These are phyloP conservation scores for Colletotrichum somersetense DNA, from an alignment of 2,329 filamentous ascomycete genomes.

Conservation along the genomic window DNA sequence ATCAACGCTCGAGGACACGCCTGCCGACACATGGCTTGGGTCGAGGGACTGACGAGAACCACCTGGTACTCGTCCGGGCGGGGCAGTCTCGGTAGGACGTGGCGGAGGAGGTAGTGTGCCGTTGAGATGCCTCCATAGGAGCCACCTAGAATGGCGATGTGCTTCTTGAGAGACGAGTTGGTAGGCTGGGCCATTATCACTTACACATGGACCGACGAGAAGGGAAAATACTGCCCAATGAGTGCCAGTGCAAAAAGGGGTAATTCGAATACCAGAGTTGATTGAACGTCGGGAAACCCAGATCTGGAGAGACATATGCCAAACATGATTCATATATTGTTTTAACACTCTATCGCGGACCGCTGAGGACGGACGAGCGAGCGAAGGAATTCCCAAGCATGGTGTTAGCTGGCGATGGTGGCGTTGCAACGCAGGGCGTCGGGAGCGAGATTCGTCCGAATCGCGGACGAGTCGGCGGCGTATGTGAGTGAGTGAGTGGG, in stretches of 20 bases:
- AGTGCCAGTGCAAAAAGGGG: not conserved
- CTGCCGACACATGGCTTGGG: slow-evolving; percentile 57
- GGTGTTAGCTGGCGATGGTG: not conserved
- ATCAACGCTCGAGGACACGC: slow-evolving; percentile 62
- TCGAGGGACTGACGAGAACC: slow-evolving; percentile 57
- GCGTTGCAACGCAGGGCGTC: not conserved
- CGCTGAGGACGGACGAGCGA: not conserved
- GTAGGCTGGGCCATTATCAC: not conserved
- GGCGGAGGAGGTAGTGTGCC: slow-evolving; percentile 67
- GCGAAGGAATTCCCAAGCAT: no score
- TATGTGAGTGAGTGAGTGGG: not conserved
- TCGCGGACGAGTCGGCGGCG: not conserved
- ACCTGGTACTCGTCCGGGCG: slow-evolving; percentile 55
- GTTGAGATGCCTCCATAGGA: slow-evolving; percentile 65
- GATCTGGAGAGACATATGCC: no score
- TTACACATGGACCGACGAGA: not conserved
- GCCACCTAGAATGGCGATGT: slow-evolving; percentile 65
- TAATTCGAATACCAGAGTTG: no score
- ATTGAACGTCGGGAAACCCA: not conserved
- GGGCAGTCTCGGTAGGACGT: slow-evolving; percentile 59
- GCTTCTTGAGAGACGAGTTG: slow-evolving; percentile 44
- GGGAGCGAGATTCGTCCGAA: not conserved
- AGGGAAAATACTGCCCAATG: not conserved
- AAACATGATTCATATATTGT: not conserved
- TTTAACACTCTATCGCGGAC: not conserved